Percentiles rank a stretch among this genome's conserved stretches.
These are phyloP conservation scores for Erysimum cheiranthoides DNA, from an alignment of 345 rosid genomes.

Conservation along the genomic window DNA sequence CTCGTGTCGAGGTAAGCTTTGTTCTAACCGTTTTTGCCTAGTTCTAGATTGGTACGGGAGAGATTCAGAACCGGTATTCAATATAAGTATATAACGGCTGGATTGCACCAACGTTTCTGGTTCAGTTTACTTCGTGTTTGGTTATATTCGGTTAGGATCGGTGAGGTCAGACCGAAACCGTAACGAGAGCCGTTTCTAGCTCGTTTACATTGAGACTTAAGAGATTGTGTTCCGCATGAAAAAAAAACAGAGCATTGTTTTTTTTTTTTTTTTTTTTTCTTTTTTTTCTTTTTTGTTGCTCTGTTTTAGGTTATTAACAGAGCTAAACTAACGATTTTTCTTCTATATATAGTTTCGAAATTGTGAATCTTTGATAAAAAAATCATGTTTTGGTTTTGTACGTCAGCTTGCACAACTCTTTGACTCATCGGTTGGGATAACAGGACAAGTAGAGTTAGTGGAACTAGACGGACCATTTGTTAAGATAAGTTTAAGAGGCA, in stretches of 20 bases:
- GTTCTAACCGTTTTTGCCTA: not conserved
- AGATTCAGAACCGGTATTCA: constrained; percentile 13
- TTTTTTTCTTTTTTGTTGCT: too few relatives aligned
- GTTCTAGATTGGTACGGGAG: constrained; percentile 18
- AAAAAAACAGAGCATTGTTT: not conserved
- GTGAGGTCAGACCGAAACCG: constrained; percentile 1
- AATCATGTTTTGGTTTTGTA: not conserved
- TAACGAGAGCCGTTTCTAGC: not conserved
- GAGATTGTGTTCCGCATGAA: not conserved
- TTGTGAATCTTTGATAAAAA: not conserved
- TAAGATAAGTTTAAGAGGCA: constrained; percentile 78
- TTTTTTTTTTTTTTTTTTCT: too few relatives aligned
- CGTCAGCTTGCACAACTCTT: constrained; percentile 81
- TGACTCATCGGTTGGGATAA: constrained; percentile 76
- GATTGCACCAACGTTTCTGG: not conserved
- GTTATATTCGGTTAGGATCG: not conserved
- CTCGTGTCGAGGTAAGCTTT: constrained; percentile 67
- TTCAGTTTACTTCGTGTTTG: not conserved
- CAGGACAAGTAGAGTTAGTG: constrained; percentile 82
- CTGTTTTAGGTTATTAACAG: not conserved
- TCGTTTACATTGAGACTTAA: not conserved
- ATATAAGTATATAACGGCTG: too few relatives aligned
- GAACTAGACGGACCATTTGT: constrained; percentile 95
- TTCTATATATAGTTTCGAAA: not conserved
- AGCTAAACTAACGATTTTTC: not conserved